Base-by-base conservation (phyloP, 148 eudicot genomes). In the Tetragonia tetragonoides region DNA sequence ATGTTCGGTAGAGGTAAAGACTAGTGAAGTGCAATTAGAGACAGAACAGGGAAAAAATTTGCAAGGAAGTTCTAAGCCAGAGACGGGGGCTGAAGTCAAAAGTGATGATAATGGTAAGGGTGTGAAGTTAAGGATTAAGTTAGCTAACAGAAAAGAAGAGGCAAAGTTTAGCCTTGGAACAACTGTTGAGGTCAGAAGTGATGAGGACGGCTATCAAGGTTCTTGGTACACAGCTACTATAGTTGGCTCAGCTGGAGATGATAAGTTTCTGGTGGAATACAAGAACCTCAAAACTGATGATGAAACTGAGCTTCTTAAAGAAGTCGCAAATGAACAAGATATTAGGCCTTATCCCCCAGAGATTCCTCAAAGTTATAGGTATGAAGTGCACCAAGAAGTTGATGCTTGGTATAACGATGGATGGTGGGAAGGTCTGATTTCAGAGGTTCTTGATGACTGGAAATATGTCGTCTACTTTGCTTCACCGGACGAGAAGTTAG, bases 391-490 rank as follows among this genome's bases (percentile, higher is more conserved):
- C 28, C 91, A 88, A 44, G 92, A 90, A 77, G 93, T 92, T 69
- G 94, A 92, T 72, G 94, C 90, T 6, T 89, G 78, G 76, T 71
- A 80, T 74, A 79, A 82, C 17, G 94, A 90, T 23, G 97, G 92
- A 44, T 92, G 97, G 94, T 90, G 97, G 94, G 95, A 89, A 72
- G 97, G 94, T 68, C 84, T 87, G 59, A 64, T 90, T 56, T 87
- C 90, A 6, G 81, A 82, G 65, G 87, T 85, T 49, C 68, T 80
- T 37, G 86, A 59, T 76, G 82, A 56, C n/a, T 78, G 77, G 63
- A 81, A 76, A 72, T 90, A 85, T 66, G 28, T 68, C 6, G 94
- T 92, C 47, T 90, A 76, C 28, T 90, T 92, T 77, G 75, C 91
- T 57, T 80, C 78, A n/a, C 68, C 88, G 3, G 83, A 84, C 15